Evolutionary conservation across 345 rosid species (phyloP), one percentile per base, ranked within the genome.

Genomic region (Sonneratia alba): DNA sequence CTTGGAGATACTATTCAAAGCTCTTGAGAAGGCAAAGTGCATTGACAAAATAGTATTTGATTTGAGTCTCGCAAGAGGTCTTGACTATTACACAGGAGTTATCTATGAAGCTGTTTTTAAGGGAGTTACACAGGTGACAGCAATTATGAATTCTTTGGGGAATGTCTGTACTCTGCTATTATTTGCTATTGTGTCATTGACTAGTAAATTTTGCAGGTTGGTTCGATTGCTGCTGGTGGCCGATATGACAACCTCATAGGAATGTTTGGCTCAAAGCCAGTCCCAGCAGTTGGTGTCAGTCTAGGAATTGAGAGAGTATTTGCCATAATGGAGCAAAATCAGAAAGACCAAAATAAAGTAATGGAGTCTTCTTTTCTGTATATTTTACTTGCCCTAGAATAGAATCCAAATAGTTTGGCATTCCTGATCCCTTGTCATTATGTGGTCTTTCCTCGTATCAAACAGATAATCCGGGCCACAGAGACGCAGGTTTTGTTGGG

Each of bases 51-150:
- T 95, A 72, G 90, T 90, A 73, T 95, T 95, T 80, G 99, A 95
- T 79, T 84, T 95, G 76, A 95, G 99, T 78, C 92, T 95, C 70
- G 99, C 98, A 63, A 87, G 99, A 80, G 99, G 99, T 65, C 99
- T 95, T 71, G 99, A 92, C 83, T 95, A 95, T 84, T 95, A 95
- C 75, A 92, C 99, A 0, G 99, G 99, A 10, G 90, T 95, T 65
- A 90, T 95, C 74, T 95, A 80, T 77, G 99, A 95, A 85, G 96
- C 96, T 67, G 92, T 88, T 73, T 90, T 93, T 65, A 84, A 76
- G 75, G 97, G 97, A 72, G 87, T 85, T 38, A 91, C 84, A 32
- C 93, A 90, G 93, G 99, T 95, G 81, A 79, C 37, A 43, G 24
- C 32, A 48, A 13, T 11, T 47, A 55, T 7, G 40, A 34, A 62